These are phyloP conservation scores for Sclerotinia minor DNA, from an alignment of 2,329 filamentous ascomycete genomes.

Conservation along the genomic window DNA sequence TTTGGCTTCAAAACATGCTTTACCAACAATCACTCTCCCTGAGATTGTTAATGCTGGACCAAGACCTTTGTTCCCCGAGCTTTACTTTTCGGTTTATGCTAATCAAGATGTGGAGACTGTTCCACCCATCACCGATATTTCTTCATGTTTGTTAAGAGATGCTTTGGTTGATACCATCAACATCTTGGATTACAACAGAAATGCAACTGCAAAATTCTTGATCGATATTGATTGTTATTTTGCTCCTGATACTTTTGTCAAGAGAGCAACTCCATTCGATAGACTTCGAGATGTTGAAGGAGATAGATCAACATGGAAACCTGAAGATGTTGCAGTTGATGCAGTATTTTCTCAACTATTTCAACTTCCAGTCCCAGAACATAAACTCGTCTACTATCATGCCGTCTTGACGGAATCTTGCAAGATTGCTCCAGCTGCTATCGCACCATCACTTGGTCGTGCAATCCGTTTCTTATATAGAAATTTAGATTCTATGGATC, in stretches of 20 bases:
- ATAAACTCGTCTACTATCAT: constrained; percentile 97
- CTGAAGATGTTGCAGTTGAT: constrained; percentile 96
- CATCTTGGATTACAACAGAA: constrained; percentile 87
- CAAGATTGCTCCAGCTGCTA: constrained; percentile 93
- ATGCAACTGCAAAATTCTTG: constrained; percentile 79
- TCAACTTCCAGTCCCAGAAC: constrained; percentile 80
- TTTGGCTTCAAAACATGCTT: constrained; percentile 67
- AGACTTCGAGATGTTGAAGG: constrained; percentile 70
- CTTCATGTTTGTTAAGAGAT: constrained; percentile 82
- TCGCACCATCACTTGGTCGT: constrained; percentile 88
- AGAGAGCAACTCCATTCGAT: constrained; percentile 90
- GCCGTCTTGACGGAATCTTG: constrained; percentile 91
- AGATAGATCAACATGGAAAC: constrained; percentile 83
- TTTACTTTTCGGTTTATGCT: constrained; percentile 90
- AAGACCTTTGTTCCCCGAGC: constrained; percentile 81
- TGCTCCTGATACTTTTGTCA: constrained; percentile 83
- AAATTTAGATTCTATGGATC: constrained; percentile 76
- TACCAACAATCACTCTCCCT: constrained; percentile 76
- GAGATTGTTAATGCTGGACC: constrained; percentile 72
- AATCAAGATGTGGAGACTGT: constrained; percentile 88
- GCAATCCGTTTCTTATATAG: constrained; percentile 91
- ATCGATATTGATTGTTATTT: constrained; percentile 97
- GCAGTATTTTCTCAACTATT: constrained; percentile 95
- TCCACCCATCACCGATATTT: constrained; percentile 71
- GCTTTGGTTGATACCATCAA: constrained; percentile 90